Percentiles rank a stretch among this genome's conserved stretches.
Conservation (phyloP, 2,329 filamentous ascomycete species). For the Claviceps africana region DNA sequence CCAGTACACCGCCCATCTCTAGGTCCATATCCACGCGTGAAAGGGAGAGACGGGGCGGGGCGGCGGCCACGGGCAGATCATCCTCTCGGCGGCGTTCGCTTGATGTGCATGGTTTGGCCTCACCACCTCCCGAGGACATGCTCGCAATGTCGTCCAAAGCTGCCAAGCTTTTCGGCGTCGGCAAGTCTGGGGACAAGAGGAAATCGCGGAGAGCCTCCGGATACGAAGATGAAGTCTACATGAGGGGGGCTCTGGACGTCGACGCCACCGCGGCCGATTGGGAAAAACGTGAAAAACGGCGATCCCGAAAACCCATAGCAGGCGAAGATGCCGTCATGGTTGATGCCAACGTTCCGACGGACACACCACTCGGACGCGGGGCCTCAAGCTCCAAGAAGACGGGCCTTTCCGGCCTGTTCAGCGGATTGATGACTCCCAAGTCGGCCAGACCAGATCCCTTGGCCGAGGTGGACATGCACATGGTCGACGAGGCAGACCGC, state of each 20-base stretch:
- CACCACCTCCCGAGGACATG: slow-evolving; percentile 57
- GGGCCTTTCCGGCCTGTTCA: slow-evolving; percentile 47
- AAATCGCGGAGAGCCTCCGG: slow-evolving; percentile 32
- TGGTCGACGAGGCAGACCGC: slow-evolving; percentile 39
- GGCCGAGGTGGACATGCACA: slow-evolving; percentile 29
- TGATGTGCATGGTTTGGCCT: slow-evolving; percentile 51
- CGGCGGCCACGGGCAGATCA: slow-evolving; percentile 38
- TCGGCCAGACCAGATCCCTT: slow-evolving; percentile 32
- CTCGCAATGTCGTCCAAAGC: slow-evolving; percentile 59
- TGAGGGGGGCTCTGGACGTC: slow-evolving; percentile 28
- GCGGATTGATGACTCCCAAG: slow-evolving; percentile 38
- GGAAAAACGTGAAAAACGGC: slow-evolving; percentile 20
- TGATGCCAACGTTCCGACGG: slow-evolving; percentile 19
- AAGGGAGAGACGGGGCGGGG: slow-evolving; percentile 31
- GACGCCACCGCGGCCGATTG: slow-evolving; percentile 19
- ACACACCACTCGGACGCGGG: slow-evolving; percentile 20
- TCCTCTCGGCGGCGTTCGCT: slow-evolving; percentile 58
- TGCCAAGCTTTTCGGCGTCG: slow-evolving; percentile 57
- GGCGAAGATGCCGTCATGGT: slow-evolving; percentile 28
- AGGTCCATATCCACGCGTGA: slow-evolving; percentile 57
- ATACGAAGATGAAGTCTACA: slow-evolving; percentile 39
- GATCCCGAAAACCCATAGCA: slow-evolving; percentile 16
- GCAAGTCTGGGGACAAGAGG: slow-evolving; percentile 25
- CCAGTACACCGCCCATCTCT: slow-evolving; percentile 48
- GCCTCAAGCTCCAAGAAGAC: slow-evolving; percentile 33